Base-by-base conservation (phyloP, 805 yeast genomes). In the Cyberlindnera sargentensis region DNA sequence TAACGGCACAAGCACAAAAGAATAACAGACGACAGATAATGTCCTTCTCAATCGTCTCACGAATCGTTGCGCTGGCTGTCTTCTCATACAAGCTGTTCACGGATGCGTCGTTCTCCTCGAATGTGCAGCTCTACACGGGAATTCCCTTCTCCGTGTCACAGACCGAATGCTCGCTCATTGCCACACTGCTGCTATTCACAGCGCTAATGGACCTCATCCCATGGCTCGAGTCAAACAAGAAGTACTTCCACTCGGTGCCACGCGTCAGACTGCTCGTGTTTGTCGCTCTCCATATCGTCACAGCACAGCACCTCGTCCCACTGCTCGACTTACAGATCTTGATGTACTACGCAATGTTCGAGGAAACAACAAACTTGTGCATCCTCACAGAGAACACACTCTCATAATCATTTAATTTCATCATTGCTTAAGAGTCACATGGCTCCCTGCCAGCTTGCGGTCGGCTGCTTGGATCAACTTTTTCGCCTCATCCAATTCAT, bases 401-500 rank as follows among this genome's bases (percentile, higher is more conserved):
- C 11, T 30, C 33, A 29, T 29, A 27, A 27, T 15, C 20, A 15
- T 15, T 15, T 15, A 15, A 15, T 15, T 15, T 15, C 20, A 15
- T 15, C 20, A 15, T 15, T 15, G 20, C 20, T 15, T 15, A 15
- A 15, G 20, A 15, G 20, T 15, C 20, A 15, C 20, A 15, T 15
- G 20, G 20, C 20, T 15, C 20, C 20, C 20, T 15, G 30, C 30
- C 30, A 43, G 26, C 36, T 37, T 44, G 41, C 7, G 30, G 36
- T 52, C 52, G 4, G 46, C 50, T 4, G 32, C 36, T n/a, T 51
- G 47, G 11, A 54, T 41, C 41, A 49, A 15, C 3, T 28, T 3
- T 39, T 50, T 54, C 7, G 50, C 50, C 2, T 47, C 52, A 7
- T 48, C 43, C 35, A 57, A n/a, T 9, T 49, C 54, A 23, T 46